Base-by-base conservation (phyloP, 2,329 filamentous ascomycete species). In the Epichloe gansuensis region DNA sequence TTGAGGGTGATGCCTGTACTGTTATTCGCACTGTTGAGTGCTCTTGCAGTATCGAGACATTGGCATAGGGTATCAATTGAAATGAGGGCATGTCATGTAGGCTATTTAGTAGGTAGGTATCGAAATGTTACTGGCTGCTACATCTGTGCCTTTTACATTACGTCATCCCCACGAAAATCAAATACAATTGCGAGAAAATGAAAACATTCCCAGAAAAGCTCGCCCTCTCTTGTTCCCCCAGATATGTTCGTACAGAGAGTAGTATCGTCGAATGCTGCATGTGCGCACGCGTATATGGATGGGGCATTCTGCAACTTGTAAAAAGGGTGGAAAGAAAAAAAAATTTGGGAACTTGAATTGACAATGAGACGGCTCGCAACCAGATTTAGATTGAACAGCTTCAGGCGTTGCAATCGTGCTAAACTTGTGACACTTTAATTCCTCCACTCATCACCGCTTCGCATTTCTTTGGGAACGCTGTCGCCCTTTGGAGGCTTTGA, bases 361-460 rank as follows among this genome's bases (percentile, higher is more conserved):
- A 39, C 13, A 12, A 39, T n/a, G 31, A 31, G 31, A 31, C 31
- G 3, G 31, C 31, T 31, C 31, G 3, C 9, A 31, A 9, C 31
- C 31, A 31, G 3, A 4, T 31, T 31, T 31, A 4, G 31, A 31
- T 31, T 7, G 31, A 31, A 31, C 31, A 31, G 31, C 9, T 31
- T 31, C 9, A 11, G 31, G 31, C 9, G 31, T 31, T 11, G 31
- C 31, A 31, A 11, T 31, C 31, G 9, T 31, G 31, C 31, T 31
- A 31, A 31, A 3, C 31, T 31, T 31, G 38, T 8, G 15, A 6
- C 35, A 9, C 23, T 55, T 60, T 59, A 71, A 51, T 71, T 68
- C 25, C 66, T 62, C 74, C 74, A 76, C 54, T 74, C 74, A 50
- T 74, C 68, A 12, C 72, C 73, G n/a, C 63, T 68, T 35, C 67